Conservation (phyloP, 768 basidiomycete genomes). For the Multifurca ochricompacta region DNA sequence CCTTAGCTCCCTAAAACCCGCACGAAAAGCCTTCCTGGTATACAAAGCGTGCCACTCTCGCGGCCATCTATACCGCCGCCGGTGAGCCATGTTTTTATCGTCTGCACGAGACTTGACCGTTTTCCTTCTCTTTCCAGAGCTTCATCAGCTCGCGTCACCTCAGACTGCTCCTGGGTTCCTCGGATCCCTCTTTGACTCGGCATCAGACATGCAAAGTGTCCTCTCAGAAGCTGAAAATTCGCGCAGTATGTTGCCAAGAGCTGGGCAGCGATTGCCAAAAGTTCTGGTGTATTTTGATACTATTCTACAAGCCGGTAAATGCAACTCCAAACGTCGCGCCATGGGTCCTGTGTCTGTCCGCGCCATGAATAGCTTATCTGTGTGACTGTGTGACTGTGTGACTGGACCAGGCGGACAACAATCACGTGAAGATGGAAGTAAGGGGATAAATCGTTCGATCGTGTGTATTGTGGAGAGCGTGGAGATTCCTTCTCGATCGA, state of each 20-base stretch:
- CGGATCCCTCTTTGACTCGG: slow-evolving; percentile 49
- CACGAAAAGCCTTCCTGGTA: slow-evolving; percentile 66
- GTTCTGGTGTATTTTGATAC: slow-evolving; percentile 45
- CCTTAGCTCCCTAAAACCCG: background rate
- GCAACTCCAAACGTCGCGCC: background rate
- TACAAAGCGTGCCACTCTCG: slow-evolving; percentile 53
- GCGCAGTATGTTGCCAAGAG: slow-evolving; percentile 57
- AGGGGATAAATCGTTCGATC: too few relatives aligned
- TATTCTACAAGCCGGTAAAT: background rate
- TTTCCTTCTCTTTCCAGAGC: slow-evolving; percentile 32
- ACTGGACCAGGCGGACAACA: too few relatives aligned
- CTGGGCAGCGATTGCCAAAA: slow-evolving; percentile 66
- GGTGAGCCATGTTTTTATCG: slow-evolving; percentile 31
- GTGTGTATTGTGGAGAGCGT: too few relatives aligned
- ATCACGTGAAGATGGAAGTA: too few relatives aligned
- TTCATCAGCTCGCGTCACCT: slow-evolving; percentile 78
- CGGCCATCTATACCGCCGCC: slow-evolving; percentile 63
- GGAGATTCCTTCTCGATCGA: too few relatives aligned
- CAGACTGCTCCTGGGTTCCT: slow-evolving; percentile 59
- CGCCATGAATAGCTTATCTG: too few relatives aligned
- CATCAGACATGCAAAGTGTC: slow-evolving; percentile 37
- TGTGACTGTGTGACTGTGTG: too few relatives aligned
- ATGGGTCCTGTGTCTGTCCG: background rate
- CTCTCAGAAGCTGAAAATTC: slow-evolving; percentile 47
- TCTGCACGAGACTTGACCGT: background rate